phyloP scores from a whole-genome alignment of 768 basidiomycete species.

The Lactarius hengduanensis region DNA sequence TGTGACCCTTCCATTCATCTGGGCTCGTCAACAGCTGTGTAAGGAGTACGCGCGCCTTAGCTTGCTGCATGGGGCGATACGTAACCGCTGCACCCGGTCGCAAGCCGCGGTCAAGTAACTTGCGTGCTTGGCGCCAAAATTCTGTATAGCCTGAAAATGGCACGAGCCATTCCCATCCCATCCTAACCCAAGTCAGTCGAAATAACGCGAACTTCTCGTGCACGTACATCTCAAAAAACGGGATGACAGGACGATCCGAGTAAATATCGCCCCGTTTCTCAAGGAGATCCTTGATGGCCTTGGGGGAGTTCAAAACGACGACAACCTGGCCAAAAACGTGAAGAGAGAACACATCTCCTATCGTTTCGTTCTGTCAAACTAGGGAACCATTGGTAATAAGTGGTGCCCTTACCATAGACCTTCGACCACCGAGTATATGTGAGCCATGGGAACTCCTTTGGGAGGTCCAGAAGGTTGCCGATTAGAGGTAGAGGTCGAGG shows the following conservation, averaged over 20 bases:
- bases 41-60: constrained; percentile 6
- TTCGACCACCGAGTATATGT: constrained; percentile 1
- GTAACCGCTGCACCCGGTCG: constrained; percentile 1
- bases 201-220: neutral
- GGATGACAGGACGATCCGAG: constrained; percentile 12
- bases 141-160: neutral
- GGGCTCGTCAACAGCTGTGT: constrained; percentile 1
- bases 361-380: neutral
- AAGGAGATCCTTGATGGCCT: constrained; percentile 47
- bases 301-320: constrained; percentile 48
- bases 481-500: constrained; percentile 4
- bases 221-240: constrained; percentile 7
- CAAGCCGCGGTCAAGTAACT: constrained; percentile 16
- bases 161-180: constrained; percentile 3
- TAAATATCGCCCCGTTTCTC: constrained; percentile 49
- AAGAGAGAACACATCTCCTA: constrained; percentile 22
- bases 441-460: constrained; percentile 7
- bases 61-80: constrained; percentile 15
- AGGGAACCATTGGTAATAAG: neutral
- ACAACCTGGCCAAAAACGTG: constrained; percentile 46
- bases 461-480: constrained; percentile 7
- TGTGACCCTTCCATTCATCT: constrained; percentile 5
- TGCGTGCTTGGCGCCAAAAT: constrained; percentile 7
- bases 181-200: neutral
- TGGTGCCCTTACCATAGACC: neutral